Percentiles rank a stretch among this genome's conserved stretches.
Conservation (phyloP, 805 yeast species). For the Blastobotrys parvus region DNA sequence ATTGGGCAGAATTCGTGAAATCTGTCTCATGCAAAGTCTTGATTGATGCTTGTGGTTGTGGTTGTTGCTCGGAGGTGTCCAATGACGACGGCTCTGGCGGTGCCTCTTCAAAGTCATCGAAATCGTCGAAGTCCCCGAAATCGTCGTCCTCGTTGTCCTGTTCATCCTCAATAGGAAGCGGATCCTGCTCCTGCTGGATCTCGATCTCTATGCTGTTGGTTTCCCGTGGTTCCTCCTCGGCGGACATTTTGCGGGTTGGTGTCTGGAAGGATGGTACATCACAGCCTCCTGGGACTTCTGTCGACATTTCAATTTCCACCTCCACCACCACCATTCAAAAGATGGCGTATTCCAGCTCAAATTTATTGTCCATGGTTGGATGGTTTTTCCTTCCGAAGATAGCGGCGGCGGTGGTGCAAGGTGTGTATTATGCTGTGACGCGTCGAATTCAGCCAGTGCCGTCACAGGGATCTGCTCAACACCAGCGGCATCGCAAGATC, state of each 20-base stretch:
- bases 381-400: conserved; percentile 20
- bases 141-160: conserved; percentile 15
- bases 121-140: conserved; percentile 29
- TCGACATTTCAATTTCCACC: too few relatives aligned
- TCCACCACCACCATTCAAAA: too few relatives aligned
- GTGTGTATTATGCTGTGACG: conserved; percentile 12
- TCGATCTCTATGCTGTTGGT: too few relatives aligned
- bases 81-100: background rate
- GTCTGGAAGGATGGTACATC: too few relatives aligned
- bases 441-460: background rate
- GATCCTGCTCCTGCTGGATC: too few relatives aligned
- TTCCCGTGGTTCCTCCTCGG: too few relatives aligned
- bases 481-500: conserved; percentile 8
- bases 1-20: conserved; percentile 16
- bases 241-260: too few relatives aligned
- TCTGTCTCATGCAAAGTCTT: conserved; percentile 13
- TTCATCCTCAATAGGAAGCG: background rate
- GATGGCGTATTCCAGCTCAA: too few relatives aligned
- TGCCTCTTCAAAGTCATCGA: conserved; percentile 25
- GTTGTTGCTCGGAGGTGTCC: background rate
- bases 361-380: too few relatives aligned
- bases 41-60: conserved; percentile 3
- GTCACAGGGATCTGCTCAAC: conserved; percentile 1
- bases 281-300: too few relatives aligned
- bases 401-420: conserved; percentile 17